Evolutionary conservation across 1,139 yeast species (phyloP).

Genomic region (Kluyveromyces sp.): DNA sequence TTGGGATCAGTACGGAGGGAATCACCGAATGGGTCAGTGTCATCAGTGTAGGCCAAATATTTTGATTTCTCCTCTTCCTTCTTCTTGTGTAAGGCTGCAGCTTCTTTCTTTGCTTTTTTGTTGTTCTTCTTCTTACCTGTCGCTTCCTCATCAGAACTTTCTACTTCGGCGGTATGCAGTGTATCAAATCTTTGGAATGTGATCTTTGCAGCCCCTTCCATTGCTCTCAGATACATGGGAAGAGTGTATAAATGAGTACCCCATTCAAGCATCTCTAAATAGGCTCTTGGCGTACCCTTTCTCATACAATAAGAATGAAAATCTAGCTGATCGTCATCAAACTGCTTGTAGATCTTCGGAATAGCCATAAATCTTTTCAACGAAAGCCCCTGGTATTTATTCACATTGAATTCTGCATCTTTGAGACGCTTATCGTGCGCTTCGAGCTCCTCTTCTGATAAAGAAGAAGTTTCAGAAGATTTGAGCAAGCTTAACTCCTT

Average conservation of each 20-base stretch:
- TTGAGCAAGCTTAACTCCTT: slow-evolving; percentile 30
- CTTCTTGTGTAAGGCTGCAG: slow-evolving; percentile 34
- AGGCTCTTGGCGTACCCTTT: slow-evolving; percentile 84
- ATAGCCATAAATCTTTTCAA: slow-evolving; percentile 71
- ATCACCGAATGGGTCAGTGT: slow-evolving; percentile 41
- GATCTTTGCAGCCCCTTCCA: slow-evolving; percentile 56
- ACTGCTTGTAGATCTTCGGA: slow-evolving; percentile 60
- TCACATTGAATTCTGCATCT: slow-evolving; percentile 30
- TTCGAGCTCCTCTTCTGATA: slow-evolving; percentile 25
- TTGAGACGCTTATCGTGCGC: slow-evolving; percentile 17
- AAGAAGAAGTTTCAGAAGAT: slow-evolving; percentile 21
- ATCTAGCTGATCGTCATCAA: slow-evolving; percentile 80
- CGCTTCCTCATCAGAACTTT: slow-evolving; percentile 18
- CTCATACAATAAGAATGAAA: slow-evolving; percentile 91
- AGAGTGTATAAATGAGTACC: slow-evolving; percentile 65
- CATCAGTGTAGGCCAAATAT: slow-evolving; percentile 34
- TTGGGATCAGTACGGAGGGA: slow-evolving; percentile 31
- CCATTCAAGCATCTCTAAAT: slow-evolving; percentile 71
- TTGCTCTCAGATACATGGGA: slow-evolving; percentile 64
- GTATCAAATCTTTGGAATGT: slow-evolving; percentile 43
- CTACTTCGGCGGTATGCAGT: slow-evolving; percentile 20
- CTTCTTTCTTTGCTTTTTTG: slow-evolving; percentile 38
- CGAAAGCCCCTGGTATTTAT: slow-evolving; percentile 59
- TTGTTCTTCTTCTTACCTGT: slow-evolving; percentile 20
- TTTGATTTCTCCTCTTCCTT: slow-evolving; percentile 34